phyloP scores from a whole-genome alignment of 441 rosid genomes.

The Pelargonium cotyledonis region DNA sequence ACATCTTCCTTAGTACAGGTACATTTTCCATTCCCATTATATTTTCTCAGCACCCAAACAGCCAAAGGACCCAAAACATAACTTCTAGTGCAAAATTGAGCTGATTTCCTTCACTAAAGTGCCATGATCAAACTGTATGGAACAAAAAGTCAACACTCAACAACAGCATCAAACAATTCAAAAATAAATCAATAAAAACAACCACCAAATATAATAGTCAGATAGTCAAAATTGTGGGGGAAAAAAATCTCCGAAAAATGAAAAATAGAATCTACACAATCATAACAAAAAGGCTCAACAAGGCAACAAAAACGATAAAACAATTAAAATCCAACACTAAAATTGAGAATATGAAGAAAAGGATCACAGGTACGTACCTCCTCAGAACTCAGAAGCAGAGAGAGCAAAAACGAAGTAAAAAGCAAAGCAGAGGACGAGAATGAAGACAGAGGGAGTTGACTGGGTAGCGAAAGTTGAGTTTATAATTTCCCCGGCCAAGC shows the following conservation, averaged over 20 bases:
- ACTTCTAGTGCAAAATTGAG: not conserved
- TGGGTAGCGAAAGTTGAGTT: not conserved
- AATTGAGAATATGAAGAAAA: not conserved
- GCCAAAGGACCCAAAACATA: not conserved
- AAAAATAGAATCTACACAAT: not conserved
- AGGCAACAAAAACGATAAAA: not conserved
- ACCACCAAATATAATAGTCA: not conserved
- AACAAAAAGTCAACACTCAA: not conserved
- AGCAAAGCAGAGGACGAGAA: not conserved
- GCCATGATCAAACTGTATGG: not conserved
- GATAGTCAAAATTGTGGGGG: not conserved
- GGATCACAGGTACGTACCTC: not conserved
- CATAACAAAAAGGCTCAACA: not conserved
- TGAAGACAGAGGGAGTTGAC: not conserved
- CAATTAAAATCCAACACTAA: too few species aligned
- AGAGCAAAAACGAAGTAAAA: not conserved
- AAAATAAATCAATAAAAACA: not conserved
- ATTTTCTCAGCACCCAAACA: slow-evolving; percentile 1
- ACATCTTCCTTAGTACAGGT: not conserved
- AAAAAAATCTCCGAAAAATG: not conserved
- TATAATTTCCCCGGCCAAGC: not conserved
- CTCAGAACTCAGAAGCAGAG: not conserved
- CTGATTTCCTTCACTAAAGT: not conserved
- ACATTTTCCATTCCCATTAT: not conserved
- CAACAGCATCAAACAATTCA: not conserved